Conservation (phyloP, 2,329 filamentous ascomycete genomes). For the Scedosporium apiospermum region DNA sequence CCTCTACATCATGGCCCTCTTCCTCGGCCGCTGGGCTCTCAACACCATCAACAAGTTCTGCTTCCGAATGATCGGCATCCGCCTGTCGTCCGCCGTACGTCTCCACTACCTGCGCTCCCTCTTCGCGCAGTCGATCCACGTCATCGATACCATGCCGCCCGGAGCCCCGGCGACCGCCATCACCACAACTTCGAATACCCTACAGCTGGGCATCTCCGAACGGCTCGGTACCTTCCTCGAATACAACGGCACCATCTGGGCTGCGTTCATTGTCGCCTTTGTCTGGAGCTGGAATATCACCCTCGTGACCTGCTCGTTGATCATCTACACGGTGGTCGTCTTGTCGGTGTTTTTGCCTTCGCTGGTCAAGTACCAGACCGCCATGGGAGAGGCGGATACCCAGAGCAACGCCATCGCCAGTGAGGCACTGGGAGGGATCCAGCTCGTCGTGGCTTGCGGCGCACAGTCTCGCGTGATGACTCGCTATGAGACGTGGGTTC, state of each 20-base stretch:
- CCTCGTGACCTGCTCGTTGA: slow-evolving; percentile 45
- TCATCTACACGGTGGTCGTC: slow-evolving; percentile 45
- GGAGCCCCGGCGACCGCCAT: slow-evolving; percentile 54
- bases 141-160: slow-evolving; percentile 57
- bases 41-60: slow-evolving; percentile 50
- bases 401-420: slow-evolving; percentile 51
- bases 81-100: slow-evolving; percentile 52
- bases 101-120: slow-evolving; percentile 55
- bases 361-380: slow-evolving; percentile 42
- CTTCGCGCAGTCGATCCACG: slow-evolving; percentile 56
- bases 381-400: slow-evolving; percentile 40
- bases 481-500: slow-evolving; percentile 45
- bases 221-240: slow-evolving; percentile 52
- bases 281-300: slow-evolving; percentile 49
- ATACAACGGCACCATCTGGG: slow-evolving; percentile 39
- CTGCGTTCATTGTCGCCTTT: slow-evolving; percentile 47
- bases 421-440: slow-evolving; percentile 48
- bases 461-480: slow-evolving; percentile 44
- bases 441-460: slow-evolving; percentile 54
- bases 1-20: slow-evolving; percentile 62
- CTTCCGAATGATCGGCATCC: slow-evolving; percentile 52
- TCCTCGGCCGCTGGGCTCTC: slow-evolving; percentile 54
- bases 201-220: slow-evolving; percentile 56
- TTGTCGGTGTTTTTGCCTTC: slow-evolving; percentile 42
- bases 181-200: slow-evolving; percentile 51